Conservation (phyloP, 257 asterid genomes). For the Buddleja alternifolia region DNA sequence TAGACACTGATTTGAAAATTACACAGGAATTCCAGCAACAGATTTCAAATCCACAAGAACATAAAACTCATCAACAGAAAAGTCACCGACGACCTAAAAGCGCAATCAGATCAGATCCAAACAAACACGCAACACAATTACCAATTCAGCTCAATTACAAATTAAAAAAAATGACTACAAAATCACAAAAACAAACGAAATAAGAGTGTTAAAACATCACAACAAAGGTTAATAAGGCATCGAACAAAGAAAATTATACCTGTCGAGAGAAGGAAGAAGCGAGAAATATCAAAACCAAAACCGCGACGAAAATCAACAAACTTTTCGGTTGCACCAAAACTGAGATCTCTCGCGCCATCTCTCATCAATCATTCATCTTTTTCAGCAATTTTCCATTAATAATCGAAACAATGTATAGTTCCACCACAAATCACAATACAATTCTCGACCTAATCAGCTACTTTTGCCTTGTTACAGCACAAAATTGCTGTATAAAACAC, state of each 20-base stretch:
- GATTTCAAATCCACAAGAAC: not conserved
- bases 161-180: not conserved
- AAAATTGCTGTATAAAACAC: constrained; percentile 2
- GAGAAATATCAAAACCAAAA: constrained; percentile 51
- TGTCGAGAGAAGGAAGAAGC: constrained; percentile 54
- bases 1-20: not conserved
- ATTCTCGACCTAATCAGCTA: not conserved
- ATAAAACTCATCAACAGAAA: constrained; percentile 10
- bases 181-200: not conserved
- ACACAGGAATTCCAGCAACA: not conserved
- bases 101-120: constrained; percentile 25
- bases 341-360: constrained; percentile 77
- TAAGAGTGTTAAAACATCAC: not conserved
- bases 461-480: not conserved
- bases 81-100: not conserved
- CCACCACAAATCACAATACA: not conserved
- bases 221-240: not conserved
- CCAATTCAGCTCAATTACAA: constrained; percentile 23
- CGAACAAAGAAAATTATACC: constrained; percentile 37
- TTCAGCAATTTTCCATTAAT: constrained; percentile 23
- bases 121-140: not conserved
- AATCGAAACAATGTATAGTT: constrained; percentile 20
- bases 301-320: constrained; percentile 54
- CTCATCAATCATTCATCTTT: constrained; percentile 31
- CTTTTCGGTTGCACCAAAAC: constrained; percentile 63